phyloP scores from a whole-genome alignment of 306 rosid species.

The Prunus fruticosa region DNA sequence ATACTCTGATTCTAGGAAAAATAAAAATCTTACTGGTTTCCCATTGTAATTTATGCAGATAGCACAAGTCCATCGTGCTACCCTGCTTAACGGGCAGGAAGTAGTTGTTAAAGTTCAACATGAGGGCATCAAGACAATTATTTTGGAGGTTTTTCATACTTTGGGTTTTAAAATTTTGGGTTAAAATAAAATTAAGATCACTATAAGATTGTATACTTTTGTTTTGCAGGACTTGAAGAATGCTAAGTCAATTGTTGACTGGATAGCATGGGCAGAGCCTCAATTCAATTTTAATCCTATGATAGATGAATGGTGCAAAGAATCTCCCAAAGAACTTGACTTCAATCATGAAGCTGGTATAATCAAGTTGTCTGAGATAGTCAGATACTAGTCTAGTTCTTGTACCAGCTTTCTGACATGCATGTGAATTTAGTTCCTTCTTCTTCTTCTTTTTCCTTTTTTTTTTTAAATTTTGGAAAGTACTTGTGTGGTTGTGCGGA shows the following conservation, averaged over 20 bases:
- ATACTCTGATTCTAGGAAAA: not conserved
- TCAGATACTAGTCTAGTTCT: not conserved
- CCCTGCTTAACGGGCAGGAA: constrained; percentile 80
- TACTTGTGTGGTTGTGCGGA: not conserved
- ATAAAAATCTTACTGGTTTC: constrained; percentile 13
- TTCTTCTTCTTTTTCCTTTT: not conserved
- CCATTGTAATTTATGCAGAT: constrained; percentile 54
- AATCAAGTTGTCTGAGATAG: constrained; percentile 21
- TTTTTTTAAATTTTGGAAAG: not conserved
- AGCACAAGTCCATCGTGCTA: constrained; percentile 98
- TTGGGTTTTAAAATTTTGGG: constrained; percentile 25
- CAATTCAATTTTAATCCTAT: constrained; percentile 90
- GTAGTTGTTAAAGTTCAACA: constrained; percentile 98
- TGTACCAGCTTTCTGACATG: not conserved
- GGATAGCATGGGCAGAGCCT: constrained; percentile 99
- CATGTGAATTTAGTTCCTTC: not conserved
- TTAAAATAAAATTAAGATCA: constrained; percentile 22
- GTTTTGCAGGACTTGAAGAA: constrained; percentile 83
- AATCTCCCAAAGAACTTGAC: constrained; percentile 97
- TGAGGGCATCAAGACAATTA: constrained; percentile 72
- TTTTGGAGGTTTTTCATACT: constrained; percentile 72
- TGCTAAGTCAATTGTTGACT: constrained; percentile 88
- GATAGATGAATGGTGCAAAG: constrained; percentile 99
- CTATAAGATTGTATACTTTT: constrained; percentile 17
- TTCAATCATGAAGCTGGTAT: constrained; percentile 94